Evolutionary conservation across 768 basidiomycete species (phyloP).

Genomic region (Floccularia luteovirens): DNA sequence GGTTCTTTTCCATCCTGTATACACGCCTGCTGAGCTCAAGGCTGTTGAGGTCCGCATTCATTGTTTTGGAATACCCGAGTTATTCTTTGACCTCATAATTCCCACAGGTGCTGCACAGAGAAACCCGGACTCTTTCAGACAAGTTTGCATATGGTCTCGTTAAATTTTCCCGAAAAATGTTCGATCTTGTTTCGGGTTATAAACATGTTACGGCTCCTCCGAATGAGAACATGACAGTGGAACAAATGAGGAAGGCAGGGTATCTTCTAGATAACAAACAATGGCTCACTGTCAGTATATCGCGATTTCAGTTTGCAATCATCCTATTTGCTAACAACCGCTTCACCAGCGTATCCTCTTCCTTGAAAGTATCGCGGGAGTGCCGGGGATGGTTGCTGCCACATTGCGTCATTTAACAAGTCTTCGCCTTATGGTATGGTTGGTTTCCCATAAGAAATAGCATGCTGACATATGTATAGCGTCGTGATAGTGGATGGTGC

Average conservation of each 20-base stretch:
- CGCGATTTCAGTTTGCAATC: not conserved
- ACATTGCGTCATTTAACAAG: conserved; percentile 83
- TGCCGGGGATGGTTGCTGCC: conserved; percentile 94
- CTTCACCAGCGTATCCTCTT: conserved; percentile 39
- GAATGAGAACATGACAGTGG: conserved; percentile 54
- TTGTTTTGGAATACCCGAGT: not conserved
- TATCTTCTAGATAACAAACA: conserved; percentile 65
- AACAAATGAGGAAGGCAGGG: conserved; percentile 68
- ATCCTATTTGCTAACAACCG: conserved; percentile 3
- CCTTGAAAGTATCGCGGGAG: conserved; percentile 88
- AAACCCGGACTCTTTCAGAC: conserved; percentile 62
- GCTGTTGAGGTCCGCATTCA: conserved; percentile 52
- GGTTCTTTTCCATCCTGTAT: conserved; percentile 93
- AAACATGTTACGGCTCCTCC: conserved; percentile 64
- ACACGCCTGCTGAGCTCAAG: conserved; percentile 64
- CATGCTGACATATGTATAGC: conserved; percentile 18
- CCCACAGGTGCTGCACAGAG: conserved; percentile 58
- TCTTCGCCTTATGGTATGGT: conserved; percentile 75
- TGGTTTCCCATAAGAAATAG: conserved; percentile 1
- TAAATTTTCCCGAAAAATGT: conserved; percentile 49
- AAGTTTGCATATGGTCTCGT: conserved; percentile 66
- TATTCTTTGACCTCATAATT: not conserved
- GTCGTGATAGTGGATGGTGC: conserved; percentile 45
- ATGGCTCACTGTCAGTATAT: conserved; percentile 61
- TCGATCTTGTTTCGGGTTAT: conserved; percentile 85